These are phyloP conservation scores for Zygoascus hellenicus DNA, from an alignment of 1,139 yeast species.

Conservation along the genomic window DNA sequence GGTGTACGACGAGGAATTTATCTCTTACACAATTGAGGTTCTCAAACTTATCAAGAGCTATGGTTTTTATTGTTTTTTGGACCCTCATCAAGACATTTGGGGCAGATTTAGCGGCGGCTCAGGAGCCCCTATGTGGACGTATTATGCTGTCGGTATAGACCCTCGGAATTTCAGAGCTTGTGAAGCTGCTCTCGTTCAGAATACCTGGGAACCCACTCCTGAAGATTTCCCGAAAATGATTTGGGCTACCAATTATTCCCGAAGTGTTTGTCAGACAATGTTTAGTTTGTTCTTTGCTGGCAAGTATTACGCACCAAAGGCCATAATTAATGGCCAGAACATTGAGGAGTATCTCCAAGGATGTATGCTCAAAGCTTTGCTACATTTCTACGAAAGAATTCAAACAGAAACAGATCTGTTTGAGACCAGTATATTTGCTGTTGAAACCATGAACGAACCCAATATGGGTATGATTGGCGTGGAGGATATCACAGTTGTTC, in stretches of 20 bases:
- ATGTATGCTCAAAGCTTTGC: constrained; percentile 51
- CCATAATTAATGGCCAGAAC: constrained; percentile 58
- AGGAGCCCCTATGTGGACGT: constrained; percentile 94
- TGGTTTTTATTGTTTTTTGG: constrained; percentile 76
- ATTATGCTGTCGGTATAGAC: constrained; percentile 88
- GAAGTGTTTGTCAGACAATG: constrained; percentile 75
- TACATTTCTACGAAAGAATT: constrained; percentile 48
- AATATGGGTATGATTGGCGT: constrained; percentile 30
- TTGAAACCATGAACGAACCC: constrained; percentile 82
- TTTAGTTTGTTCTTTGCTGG: constrained; percentile 86
- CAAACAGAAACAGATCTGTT: constrained; percentile 51
- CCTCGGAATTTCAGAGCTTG: constrained; percentile 62
- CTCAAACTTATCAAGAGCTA: constrained; percentile 51
- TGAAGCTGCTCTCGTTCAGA: constrained; percentile 73
- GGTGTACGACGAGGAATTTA: constrained; percentile 67
- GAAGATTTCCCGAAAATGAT: constrained; percentile 71
- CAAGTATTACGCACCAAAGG: constrained; percentile 57
- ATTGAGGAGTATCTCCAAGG: constrained; percentile 70
- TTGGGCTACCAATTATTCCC: constrained; percentile 84
- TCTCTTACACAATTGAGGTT: constrained; percentile 62
- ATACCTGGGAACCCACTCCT: constrained; percentile 40
- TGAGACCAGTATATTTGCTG: constrained; percentile 51
- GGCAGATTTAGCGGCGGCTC: constrained; percentile 87
- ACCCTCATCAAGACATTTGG: constrained; percentile 96
- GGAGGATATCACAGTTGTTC: constrained; percentile 28